Evolutionary conservation across 192 early-diverging fungal genomes (phyloP), one percentile per base, ranked within the genome.

Genomic region (Backusella parvicylindrica): DNA sequence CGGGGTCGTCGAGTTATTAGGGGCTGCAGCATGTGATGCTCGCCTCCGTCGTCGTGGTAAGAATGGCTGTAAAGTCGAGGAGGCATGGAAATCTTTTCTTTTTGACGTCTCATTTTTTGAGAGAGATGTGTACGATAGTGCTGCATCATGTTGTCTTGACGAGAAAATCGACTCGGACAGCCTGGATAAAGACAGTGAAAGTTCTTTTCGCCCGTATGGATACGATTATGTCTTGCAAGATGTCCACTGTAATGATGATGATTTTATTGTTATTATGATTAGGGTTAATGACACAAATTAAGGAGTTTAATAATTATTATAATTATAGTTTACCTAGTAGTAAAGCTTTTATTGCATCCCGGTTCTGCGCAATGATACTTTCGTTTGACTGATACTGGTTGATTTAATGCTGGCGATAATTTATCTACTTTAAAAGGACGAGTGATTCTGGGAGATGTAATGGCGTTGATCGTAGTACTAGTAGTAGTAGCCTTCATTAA

Each of bases 71-170:
- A 68, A 33, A 74, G 73, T 28, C 68, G 60, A 35, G 70, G 65
- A 15, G 67, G 41, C 23, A 72, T 33, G 33, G 71, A 12, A 64
- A 56, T 1, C 63, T 23, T 49, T 60, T 76, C 35, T 72, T 56
- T 73, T 21, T 82, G 78, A 32, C 88, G 83, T 56, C 92, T 86
- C 28, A 88, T 88, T 72, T 89, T 90, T 32, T 88, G 79, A 33
- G 91, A 92, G 65, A 90, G 82, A 74, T 95, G 94, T 2, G 92
- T 92, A 64, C 92, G 90, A 76, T 92, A 93, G 74, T 95, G 94
- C 71, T 95, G 94, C 89, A 91, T 93, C 92, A 94, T 94, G 77
- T 95, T 93, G 81, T 95, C 94, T 63, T 93, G 91, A 67, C 94
- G 84, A 38, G 92, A 92, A 64, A 95, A 95, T 81, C 87, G 84